Base-by-base conservation (phyloP, 768 basidiomycete genomes). In the Russula abietina region DNA sequence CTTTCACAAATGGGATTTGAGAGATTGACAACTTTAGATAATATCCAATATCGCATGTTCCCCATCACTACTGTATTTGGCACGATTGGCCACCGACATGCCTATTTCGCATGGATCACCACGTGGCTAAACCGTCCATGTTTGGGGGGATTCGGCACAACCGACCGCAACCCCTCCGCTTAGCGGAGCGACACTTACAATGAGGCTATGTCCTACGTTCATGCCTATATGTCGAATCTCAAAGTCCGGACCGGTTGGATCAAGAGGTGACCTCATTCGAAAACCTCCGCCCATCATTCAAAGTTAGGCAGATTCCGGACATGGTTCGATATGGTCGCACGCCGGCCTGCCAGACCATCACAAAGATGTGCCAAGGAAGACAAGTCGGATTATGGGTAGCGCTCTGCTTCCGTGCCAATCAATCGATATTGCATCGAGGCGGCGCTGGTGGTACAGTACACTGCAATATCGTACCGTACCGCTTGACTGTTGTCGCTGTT, bases 221-320 rank as follows among this genome's bases (percentile, higher is more conserved):
- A n/a, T n/a, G n/a, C n/a, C n/a, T n/a, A n/a, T n/a, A n/a, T n/a
- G n/a, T n/a, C n/a, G 46, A 16, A 24, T n/a, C n/a, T n/a, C 46
- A 48, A 48, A 26, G 11, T 26, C 24, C 51, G n/a, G 10, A 36
- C 5, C n/a, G 52, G 12, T 22, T 36, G 22, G 38, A 39, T 39
- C 38, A 39, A 39, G 38, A 39, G 38, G 19, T 32, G 32, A 43
- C 43, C 17, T n/a, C 19, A n/a, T 52, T 36, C 11, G 19, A 38
- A 14, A 14, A 24, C 33, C n/a, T 53, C 32, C 56, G 12, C 57
- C 57, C 57, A 41, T 51, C 49, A 59, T 49, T 50, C 36, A 51
- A 41, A 33, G 38, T 14, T 38, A 24, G 49, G 39, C 58, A 30
- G 26, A 30, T 52, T 59, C 39, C 38, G 16, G 38, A 17, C 16